Conservation (phyloP, 495 filamentous ascomycete genomes). For the Penicillium diatomitis region DNA sequence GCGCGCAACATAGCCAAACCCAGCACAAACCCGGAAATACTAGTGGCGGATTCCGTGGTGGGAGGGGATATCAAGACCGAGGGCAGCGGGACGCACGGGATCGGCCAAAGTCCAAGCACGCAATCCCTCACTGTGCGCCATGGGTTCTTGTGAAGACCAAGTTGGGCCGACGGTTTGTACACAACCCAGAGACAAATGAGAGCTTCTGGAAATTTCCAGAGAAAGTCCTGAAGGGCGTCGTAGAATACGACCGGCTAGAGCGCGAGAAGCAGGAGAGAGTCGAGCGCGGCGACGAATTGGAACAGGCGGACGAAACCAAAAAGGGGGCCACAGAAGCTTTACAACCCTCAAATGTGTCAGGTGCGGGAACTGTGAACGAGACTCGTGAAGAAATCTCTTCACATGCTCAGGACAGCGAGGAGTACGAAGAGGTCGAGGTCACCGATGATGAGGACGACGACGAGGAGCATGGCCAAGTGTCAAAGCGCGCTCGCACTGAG, state of each 20-base stretch:
- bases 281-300: conserved; percentile 29
- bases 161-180: conserved; percentile 75
- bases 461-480: conserved; percentile 40
- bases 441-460: conserved; percentile 54
- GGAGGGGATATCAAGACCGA: conserved; percentile 43
- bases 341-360: background rate
- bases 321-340: conserved; percentile 4
- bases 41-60: conserved; percentile 38
- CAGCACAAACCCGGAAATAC: conserved; percentile 15
- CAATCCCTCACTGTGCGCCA: conserved; percentile 73
- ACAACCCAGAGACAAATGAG: conserved; percentile 71
- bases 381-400: background rate
- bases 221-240: conserved; percentile 70
- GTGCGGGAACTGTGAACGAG: background rate
- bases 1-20: conserved; percentile 7
- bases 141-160: conserved; percentile 93
- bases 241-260: conserved; percentile 56
- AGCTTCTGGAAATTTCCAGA: conserved; percentile 91
- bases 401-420: conserved; percentile 44
- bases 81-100: conserved; percentile 56
- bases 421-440: conserved; percentile 87
- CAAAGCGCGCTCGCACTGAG: conserved; percentile 60
- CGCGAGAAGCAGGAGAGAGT: conserved; percentile 39
- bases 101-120: conserved; percentile 68
- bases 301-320: conserved; percentile 18